Percentiles rank a stretch among this genome's conserved stretches.
These are phyloP conservation scores for Leishmania turanica DNA, from an alignment of 208 protist genomes.

Conservation along the genomic window DNA sequence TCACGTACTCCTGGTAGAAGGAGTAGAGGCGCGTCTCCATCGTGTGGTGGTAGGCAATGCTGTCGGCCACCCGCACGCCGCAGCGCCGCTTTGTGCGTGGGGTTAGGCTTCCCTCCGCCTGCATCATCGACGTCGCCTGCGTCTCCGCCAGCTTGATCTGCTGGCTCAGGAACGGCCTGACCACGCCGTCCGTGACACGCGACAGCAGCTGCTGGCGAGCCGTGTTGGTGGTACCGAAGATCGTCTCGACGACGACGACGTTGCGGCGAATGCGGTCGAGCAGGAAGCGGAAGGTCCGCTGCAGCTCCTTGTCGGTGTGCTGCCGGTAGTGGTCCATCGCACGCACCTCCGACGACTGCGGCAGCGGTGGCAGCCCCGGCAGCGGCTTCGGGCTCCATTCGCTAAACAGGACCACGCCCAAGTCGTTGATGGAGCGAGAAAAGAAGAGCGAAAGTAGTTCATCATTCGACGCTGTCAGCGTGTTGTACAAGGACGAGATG, in stretches of 20 bases:
- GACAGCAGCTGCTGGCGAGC: slow-evolving; percentile 82
- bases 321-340: slow-evolving; percentile 77
- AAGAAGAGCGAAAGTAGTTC: slow-evolving; percentile 76
- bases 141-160: slow-evolving; percentile 82
- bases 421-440: slow-evolving; percentile 67
- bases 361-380: slow-evolving; percentile 52
- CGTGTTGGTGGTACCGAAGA: slow-evolving; percentile 77
- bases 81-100: slow-evolving; percentile 66
- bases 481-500: slow-evolving; percentile 71
- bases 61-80: slow-evolving; percentile 61
- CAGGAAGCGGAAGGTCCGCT: slow-evolving; percentile 66
- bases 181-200: slow-evolving; percentile 75
- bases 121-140: slow-evolving; percentile 50
- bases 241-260: slow-evolving; percentile 80
- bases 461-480: slow-evolving; percentile 69
- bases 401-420: slow-evolving; percentile 66
- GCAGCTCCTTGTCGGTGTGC: slow-evolving; percentile 57
- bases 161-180: slow-evolving; percentile 78
- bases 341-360: slow-evolving; percentile 30
- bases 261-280: slow-evolving; percentile 72
- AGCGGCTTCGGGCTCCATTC: slow-evolving; percentile 71
- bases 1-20: slow-evolving; percentile 69
- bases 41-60: slow-evolving; percentile 77
- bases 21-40: slow-evolving; percentile 65
- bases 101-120: slow-evolving; percentile 60